Percentiles rank a stretch among this genome's conserved stretches.
These are phyloP conservation scores for Penicillium antarcticum DNA, from an alignment of 495 filamentous ascomycete genomes.

Conservation along the genomic window DNA sequence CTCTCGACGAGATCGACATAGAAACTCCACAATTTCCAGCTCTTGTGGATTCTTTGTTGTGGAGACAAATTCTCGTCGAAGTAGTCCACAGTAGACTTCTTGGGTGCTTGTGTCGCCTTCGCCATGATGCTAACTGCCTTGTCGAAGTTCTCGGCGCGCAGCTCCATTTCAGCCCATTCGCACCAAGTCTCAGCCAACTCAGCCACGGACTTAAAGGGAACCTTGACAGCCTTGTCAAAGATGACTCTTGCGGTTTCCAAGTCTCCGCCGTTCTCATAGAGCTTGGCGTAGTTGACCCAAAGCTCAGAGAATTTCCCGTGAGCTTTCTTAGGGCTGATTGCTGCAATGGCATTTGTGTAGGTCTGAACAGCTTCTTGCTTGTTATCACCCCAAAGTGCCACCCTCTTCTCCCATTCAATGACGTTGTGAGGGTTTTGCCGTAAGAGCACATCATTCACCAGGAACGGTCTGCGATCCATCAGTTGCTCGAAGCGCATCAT, in stretches of 20 bases:
- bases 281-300: conserved; percentile 97
- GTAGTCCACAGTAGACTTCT: conserved; percentile 93
- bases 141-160: conserved; percentile 94
- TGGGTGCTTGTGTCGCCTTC: conserved; percentile 92
- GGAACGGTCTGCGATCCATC: conserved; percentile 95
- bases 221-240: conserved; percentile 96
- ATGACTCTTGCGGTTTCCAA: conserved; percentile 83
- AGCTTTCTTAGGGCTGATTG: conserved; percentile 92
- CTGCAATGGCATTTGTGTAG: conserved; percentile 90
- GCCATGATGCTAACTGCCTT: conserved; percentile 93
- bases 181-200: conserved; percentile 98
- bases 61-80: conserved; percentile 94
- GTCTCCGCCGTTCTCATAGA: conserved; percentile 90
- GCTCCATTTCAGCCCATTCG: conserved; percentile 97
- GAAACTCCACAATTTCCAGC: conserved; percentile 99
- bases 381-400: conserved; percentile 93
- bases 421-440: conserved; percentile 97
- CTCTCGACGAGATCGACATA: conserved; percentile 98
- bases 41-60: conserved; percentile 96
- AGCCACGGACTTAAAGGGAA: conserved; percentile 90
- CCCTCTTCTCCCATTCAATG: conserved; percentile 94
- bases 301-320: conserved; percentile 91
- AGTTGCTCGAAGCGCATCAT: conserved; percentile 98
- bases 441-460: conserved; percentile 93
- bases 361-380: conserved; percentile 88